Percentiles rank a stretch among this genome's conserved stretches.
Evolutionary conservation across 805 yeast species (phyloP).

Genomic region (Suhomyces xylopsoci): DNA sequence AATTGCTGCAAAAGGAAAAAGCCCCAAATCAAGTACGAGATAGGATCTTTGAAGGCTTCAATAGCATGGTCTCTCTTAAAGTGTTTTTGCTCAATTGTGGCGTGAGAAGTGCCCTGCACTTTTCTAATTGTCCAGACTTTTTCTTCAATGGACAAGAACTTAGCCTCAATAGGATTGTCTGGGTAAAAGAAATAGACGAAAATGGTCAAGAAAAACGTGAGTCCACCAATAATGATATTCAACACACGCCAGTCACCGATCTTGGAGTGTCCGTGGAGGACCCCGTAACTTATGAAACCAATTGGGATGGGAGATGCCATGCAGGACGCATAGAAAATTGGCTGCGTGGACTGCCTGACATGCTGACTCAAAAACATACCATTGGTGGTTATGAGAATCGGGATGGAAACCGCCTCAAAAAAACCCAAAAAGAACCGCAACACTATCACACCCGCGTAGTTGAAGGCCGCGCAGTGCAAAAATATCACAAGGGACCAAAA

Average conservation of each 20-base stretch:
- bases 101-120: slow-evolving; percentile 30
- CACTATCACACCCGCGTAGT: slow-evolving; percentile 45
- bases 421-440: slow-evolving; percentile 52
- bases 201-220: slow-evolving; percentile 35
- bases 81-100: slow-evolving; percentile 38
- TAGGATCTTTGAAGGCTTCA: slow-evolving; percentile 48
- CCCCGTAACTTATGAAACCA: slow-evolving; percentile 47
- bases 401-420: slow-evolving; percentile 22
- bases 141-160: slow-evolving; percentile 46
- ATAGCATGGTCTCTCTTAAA: slow-evolving; percentile 47
- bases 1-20: slow-evolving; percentile 45
- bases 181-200: slow-evolving; percentile 44
- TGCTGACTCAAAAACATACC: slow-evolving; percentile 47
- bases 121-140: slow-evolving; percentile 46
- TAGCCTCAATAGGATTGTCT: slow-evolving; percentile 52
- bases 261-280: slow-evolving; percentile 20
- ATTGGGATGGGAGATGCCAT: slow-evolving; percentile 51
- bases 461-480: slow-evolving; percentile 44
- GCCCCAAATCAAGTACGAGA: slow-evolving; percentile 19
- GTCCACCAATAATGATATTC: slow-evolving; percentile 54
- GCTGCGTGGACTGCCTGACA: slow-evolving; percentile 50
- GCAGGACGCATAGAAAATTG: slow-evolving; percentile 51
- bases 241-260: slow-evolving; percentile 51
- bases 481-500: slow-evolving; percentile 48
- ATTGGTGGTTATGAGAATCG: slow-evolving; percentile 43